Base-by-base conservation (phyloP, 495 filamentous ascomycete genomes). In the Lophium mytilinum region DNA sequence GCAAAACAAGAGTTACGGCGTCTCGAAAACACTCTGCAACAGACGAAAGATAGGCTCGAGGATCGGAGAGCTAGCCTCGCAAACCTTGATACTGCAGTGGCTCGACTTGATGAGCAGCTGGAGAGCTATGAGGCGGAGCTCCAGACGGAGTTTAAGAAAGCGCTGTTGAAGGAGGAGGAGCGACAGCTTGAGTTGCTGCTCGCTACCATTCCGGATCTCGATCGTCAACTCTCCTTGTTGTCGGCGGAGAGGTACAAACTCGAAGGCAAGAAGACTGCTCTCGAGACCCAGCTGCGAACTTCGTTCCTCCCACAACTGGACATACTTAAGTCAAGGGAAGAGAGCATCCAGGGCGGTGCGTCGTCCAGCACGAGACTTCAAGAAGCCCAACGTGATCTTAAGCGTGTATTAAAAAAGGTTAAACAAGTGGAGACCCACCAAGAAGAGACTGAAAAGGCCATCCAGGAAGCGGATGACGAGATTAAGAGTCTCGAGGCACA, bases 111-210 rank as follows among this genome's bases (percentile, higher is more conserved):
- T 47, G 86, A 89, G 47, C 85, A 88, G 58, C 78, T 91, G 53
- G 76, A 68, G 35, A 82, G 85, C 0, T 85, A 90, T 62, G 80
- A 91, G 65, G 77, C 81, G 10, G 93, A 99, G 68, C 69, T 96
- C 49, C 77, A 77, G 0, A 87, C 90, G 4, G 83, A 90, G 14
- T 97, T 96, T 76, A 95, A 94, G 73, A 97, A 96, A 67, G 82
- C 87, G 15, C 77, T 99, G 21, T 87, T 85, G 15, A 77, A 78
- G 9, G 82, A 84, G 21, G 93, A 99, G 72, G 94, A 97, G 69
- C 77, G 78, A 35, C 82, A 80, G 61, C 76, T 99, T 3, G 88
- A 94, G 57, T 74, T 75, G 10, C 80, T 95, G 14, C 84, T 77
- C 60, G 72, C 74, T 19, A 75, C 77, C 0, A 82, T 89, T 15